A percentile compares a stretch with the other conserved stretches of the same genome.
Evolutionary conservation across 2,329 filamentous ascomycete species (phyloP).

Genomic region (Claviceps maximensis): DNA sequence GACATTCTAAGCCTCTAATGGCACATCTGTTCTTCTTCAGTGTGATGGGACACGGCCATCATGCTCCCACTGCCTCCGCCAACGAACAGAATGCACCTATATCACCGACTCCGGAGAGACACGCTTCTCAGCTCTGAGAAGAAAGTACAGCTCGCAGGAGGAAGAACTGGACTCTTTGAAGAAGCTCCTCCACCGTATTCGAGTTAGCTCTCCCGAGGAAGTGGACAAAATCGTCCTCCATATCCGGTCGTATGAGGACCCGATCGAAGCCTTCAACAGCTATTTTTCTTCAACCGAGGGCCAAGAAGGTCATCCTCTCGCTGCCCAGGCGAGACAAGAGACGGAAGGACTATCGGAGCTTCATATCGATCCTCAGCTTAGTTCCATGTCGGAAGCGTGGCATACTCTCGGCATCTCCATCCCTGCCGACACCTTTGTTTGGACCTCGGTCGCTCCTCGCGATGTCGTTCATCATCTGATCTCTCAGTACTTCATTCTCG

Average conservation of each 20-base stretch:
- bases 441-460: not conserved
- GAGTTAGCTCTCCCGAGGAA: not conserved
- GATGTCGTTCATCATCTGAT: not conserved
- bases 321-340: not conserved
- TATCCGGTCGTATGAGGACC: not conserved
- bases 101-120: conserved; percentile 2
- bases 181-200: not conserved
- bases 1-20: not conserved
- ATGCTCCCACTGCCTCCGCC: conserved; percentile 2
- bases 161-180: conserved; percentile 1
- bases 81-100: not conserved
- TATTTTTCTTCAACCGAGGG: not conserved
- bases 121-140: conserved; percentile 1
- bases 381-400: not conserved
- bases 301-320: not conserved
- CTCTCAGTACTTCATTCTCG: not conserved
- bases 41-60: conserved; percentile 3
- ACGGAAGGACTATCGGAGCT: not conserved
- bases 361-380: not conserved
- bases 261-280: not conserved
- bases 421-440: not conserved
- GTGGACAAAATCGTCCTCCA: not conserved
- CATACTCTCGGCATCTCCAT: not conserved
- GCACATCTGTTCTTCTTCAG: not conserved
- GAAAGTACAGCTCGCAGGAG: not conserved